Base-by-base conservation (phyloP, 768 basidiomycete genomes). In the Rhodocollybia butyracea region DNA sequence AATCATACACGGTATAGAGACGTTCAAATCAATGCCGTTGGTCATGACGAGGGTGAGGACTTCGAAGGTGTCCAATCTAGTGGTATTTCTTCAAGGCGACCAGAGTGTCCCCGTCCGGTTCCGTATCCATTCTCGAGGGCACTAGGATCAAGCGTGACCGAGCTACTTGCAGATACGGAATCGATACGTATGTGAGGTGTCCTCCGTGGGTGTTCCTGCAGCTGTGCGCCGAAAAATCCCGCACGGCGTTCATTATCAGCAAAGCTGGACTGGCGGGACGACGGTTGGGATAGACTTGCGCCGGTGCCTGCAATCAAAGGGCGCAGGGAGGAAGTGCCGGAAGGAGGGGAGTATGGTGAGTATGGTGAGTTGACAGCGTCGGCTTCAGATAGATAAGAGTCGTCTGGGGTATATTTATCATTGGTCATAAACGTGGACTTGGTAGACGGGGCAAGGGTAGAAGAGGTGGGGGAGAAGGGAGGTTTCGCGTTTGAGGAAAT, bases 81-180 rank as follows among this genome's bases (percentile, higher is more conserved):
- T 36, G 48, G 32, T 50, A 50, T 50, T 17, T 50, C 34, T 50
- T 39, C 48, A 50, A 50, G 48, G 13, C 30, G 29, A 5, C 32
- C 46, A 38, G 48, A 10, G 4, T n/a, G 45, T 19, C 45, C 29
- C 22, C 27, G 46, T 47, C 46, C 46, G 13, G 11, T 5, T 36
- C 48, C 34, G 22, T 24, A n/a, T 8, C 47, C 32, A 19, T 12
- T 34, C 38, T 50, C 48, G 21, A 50, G 15, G 5, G 31, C 6
- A 22, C 34, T 34, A 26, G 48, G 48, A 39, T 50, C 34, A 8
- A 50, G 22, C 3, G 34, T 27, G n/a, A 50, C 31, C 21, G 34
- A 21, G 34, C 32, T 50, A 10, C 32, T 21, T 22, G 34, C 13
- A 17, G 48, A 50, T 24, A 50, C n/a, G 1, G 34, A 13, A 15